Conservation (phyloP, 495 filamentous ascomycete genomes). For the Talaromyces adpressus region DNA sequence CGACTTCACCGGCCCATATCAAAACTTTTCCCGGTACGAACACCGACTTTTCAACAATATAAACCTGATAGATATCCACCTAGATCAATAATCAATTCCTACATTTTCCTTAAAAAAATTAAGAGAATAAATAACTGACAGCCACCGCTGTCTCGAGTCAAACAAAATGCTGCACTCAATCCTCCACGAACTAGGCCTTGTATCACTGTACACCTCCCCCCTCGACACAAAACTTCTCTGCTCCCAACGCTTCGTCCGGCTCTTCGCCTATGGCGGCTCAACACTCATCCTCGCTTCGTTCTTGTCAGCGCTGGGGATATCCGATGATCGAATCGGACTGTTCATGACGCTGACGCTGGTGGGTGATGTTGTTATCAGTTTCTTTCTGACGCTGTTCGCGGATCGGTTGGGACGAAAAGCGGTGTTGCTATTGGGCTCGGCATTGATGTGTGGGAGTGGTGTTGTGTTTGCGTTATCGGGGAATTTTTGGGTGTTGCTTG, state of each 20-base stretch:
- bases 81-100: no score
- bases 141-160: background rate
- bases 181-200: slow-evolving; percentile 31
- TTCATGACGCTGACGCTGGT: slow-evolving; percentile 84
- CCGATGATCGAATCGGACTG: slow-evolving; percentile 68
- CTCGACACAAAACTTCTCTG: slow-evolving; percentile 69
- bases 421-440: slow-evolving; percentile 61
- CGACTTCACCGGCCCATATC: background rate
- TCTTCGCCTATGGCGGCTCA: slow-evolving; percentile 72
- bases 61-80: background rate
- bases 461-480: slow-evolving; percentile 57
- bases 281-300: slow-evolving; percentile 70
- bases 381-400: slow-evolving; percentile 67
- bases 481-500: slow-evolving; percentile 69
- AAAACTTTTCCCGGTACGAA: background rate
- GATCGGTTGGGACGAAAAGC: slow-evolving; percentile 64
- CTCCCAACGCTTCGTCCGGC: slow-evolving; percentile 65
- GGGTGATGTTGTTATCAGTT: slow-evolving; percentile 73
- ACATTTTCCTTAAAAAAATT: background rate
- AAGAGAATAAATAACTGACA: background rate
- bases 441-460: slow-evolving; percentile 62
- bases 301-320: slow-evolving; percentile 56
- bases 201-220: slow-evolving; percentile 32
- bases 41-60: background rate
- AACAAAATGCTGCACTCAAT: background rate